Evolutionary conservation across 2,329 filamentous ascomycete genomes (phyloP), one percentile per base, ranked within the genome.

Genomic region (Pseudodiploospora longispora): DNA sequence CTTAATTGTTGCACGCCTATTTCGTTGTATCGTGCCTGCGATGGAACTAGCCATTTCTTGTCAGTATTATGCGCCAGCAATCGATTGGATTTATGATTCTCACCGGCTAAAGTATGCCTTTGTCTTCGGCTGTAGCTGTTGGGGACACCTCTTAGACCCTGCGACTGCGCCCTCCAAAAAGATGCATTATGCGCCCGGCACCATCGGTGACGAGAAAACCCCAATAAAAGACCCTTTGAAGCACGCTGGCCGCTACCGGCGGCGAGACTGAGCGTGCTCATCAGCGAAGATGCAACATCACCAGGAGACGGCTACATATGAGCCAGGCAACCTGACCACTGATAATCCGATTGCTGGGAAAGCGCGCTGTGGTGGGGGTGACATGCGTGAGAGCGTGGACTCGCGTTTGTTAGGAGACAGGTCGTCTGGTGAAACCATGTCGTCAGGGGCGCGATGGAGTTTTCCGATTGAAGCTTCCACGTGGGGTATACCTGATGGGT

Each of bases 1-100:
- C 89, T 96, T 54, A 98, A 71, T 58, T 97, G 91, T 67, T 98
- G 93, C 34, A 98, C 87, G 42, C 87, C 88, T 55, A 98, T 90
- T 54, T 94, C 86, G 66, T 94, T 98, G 70, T 85, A 87, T 52
- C 93, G 82, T 40, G 87, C 72, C 45, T 75, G 66, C 6, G 77
- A 75, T 1, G 66, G 58, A 30, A 76, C 69, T 74, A 49, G 30
- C 19, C 8, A 28, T 27, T 27, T 8, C 32, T 30, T 10, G 33
- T 46, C 27, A 40, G 46, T 34, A 38, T 19, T n/a, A 10, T 10
- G 30, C 27, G 19, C 32, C 36, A 30, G 9, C 30, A 41, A 4
- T 27, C 19, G 19, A 19, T 19, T 19, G 19, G 36, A 32, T 6
- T 6, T 27, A 4, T 6, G 6, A 10, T 10, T 57, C 70, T 59